Evolutionary conservation across 441 rosid species (phyloP).

Genomic region (Adansonia gregorii): DNA sequence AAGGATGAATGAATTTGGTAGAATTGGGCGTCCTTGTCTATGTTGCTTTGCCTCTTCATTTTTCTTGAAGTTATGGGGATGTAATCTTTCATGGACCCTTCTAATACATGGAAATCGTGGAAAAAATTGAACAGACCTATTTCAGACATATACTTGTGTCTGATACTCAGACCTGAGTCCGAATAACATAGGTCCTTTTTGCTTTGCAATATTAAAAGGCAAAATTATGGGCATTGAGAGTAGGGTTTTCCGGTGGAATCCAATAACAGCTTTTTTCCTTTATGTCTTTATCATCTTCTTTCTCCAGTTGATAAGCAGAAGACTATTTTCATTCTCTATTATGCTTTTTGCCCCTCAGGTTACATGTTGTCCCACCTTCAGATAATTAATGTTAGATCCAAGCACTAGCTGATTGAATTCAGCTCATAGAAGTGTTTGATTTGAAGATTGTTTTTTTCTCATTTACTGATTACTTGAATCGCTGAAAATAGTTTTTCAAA

Average conservation of each 20-base stretch:
- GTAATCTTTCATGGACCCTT: too few species aligned
- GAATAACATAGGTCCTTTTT: background rate
- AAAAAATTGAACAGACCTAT: too few species aligned
- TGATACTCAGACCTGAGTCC: too few species aligned
- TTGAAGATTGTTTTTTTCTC: conserved; percentile 16
- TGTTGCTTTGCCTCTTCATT: too few species aligned
- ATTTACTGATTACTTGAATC: conserved; percentile 8
- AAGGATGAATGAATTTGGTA: conserved; percentile 12
- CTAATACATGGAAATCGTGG: too few species aligned
- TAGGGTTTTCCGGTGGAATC: conserved; percentile 8
- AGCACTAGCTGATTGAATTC: background rate
- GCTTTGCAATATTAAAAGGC: conserved; percentile 7
- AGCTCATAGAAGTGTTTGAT: conserved; percentile 18
- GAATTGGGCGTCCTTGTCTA: conserved; percentile 4
- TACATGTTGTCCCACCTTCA: conserved; percentile 7
- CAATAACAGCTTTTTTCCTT: background rate
- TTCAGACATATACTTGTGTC: too few species aligned
- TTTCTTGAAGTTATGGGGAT: too few species aligned
- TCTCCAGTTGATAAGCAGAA: conserved; percentile 11
- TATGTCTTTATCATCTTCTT: background rate
- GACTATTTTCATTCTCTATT: background rate
- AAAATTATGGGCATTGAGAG: background rate
- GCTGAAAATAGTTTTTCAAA: conserved; percentile 14
- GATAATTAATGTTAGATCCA: conserved; percentile 19
- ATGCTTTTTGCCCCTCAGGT: background rate